These are phyloP conservation scores for Aspergillus novoparasiticus DNA, from an alignment of 2,329 filamentous ascomycete species.

Conservation along the genomic window DNA sequence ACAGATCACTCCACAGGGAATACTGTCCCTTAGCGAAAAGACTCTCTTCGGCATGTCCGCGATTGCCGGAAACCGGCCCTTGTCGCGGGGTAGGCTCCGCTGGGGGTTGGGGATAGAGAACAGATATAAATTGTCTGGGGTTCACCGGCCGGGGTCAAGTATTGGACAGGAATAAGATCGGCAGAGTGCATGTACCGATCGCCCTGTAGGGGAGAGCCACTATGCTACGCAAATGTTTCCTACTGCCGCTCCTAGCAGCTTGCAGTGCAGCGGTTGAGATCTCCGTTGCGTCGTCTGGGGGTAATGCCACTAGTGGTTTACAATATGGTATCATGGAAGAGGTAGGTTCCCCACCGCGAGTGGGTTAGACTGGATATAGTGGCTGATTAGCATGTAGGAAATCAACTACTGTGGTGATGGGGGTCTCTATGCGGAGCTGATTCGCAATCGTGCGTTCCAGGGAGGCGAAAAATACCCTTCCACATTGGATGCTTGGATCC, in stretches of 20 bases:
- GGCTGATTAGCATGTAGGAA: slow-evolving; percentile 20
- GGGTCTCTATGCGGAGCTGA: slow-evolving; percentile 39
- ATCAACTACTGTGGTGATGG: slow-evolving; percentile 38
- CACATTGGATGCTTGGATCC: slow-evolving; percentile 33
- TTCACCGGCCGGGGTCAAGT: neutral
- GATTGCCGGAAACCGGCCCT: neutral
- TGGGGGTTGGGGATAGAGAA: neutral
- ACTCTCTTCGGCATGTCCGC: neutral
- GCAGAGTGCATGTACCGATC: slow-evolving; percentile 8
- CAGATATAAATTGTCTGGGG: slow-evolving; percentile 10
- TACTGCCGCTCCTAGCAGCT: slow-evolving; percentile 30
- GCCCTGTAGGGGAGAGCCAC: slow-evolving; percentile 13
- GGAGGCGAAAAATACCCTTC: slow-evolving; percentile 32
- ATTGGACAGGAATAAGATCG: slow-evolving; percentile 13
- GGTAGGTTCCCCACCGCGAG: slow-evolving; percentile 15
- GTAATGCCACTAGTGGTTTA: slow-evolving; percentile 29
- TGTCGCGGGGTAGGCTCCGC: neutral
- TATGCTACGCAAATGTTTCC: slow-evolving; percentile 23
- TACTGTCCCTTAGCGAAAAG: neutral
- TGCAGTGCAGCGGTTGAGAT: slow-evolving; percentile 29
- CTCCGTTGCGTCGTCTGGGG: slow-evolving; percentile 32
- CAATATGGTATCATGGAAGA: slow-evolving; percentile 38
- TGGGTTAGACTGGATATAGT: neutral
- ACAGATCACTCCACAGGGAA: neutral
- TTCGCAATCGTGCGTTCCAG: slow-evolving; percentile 41